Base-by-base conservation (phyloP, 129 eudicot genomes). In the Apium graveolens region DNA sequence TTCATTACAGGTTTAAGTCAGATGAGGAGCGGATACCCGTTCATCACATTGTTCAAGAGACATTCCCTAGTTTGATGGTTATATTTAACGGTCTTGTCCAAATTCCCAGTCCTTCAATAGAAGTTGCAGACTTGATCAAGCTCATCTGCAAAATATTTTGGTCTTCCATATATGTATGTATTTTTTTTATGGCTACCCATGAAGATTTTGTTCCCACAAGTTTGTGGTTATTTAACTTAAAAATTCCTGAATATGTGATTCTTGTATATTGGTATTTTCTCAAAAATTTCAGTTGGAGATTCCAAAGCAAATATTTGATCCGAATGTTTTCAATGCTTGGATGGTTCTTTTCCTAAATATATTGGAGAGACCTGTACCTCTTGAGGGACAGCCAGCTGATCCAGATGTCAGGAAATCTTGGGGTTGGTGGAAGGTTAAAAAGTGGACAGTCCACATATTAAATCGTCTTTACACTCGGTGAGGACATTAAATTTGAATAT, bases 341-440 rank as follows among this genome's bases (percentile, higher is more conserved):
- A 95, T 95, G 99, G 89, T 85, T 83, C 90, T 95, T 13, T 95
- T 95, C 80, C 71, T 95, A 82, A 90, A 81, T 88, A 81, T 92
- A 74, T 85, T 95, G 90, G 99, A 92, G 92, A 87, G 96, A 84
- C 99, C 96, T 48, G 99, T 95, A 74, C 96, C 97, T 55, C 70
- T 79, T 78, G 97, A 94, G 78, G 98, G 98, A 53, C 98, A 94
- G 70, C 97, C 98, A 24, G 80, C 82, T 31, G 98, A 94, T 87
- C 96, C 90, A 31, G 98, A 94, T 66, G 86, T 84, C 66, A 87
- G 98, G 81, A 94, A 91, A 80, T 87, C 97, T 74, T 94, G 97
- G 97, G 99, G 97, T 32, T 95, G 99, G 99, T 95, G 99, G 99
- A 95, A 95, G 85, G 97, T 95, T 41, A 94, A 94, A 80, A 94